phyloP scores from a whole-genome alignment of 495 filamentous ascomycete species.

The Diplogelasinospora grovesii region DNA sequence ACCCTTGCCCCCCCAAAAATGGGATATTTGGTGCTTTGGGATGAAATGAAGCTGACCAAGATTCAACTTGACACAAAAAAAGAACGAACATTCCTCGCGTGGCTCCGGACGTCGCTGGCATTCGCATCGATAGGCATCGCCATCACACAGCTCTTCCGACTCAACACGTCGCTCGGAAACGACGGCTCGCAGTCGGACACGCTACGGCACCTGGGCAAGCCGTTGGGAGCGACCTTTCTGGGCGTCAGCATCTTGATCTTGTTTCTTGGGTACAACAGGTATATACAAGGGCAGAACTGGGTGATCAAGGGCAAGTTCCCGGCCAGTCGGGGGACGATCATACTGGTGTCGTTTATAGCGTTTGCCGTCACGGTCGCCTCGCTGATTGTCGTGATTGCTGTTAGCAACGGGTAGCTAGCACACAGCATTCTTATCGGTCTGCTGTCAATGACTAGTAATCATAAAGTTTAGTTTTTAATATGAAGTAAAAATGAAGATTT shows the following conservation, averaged over 20 bases:
- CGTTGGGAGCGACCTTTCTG: slow-evolving; percentile 88
- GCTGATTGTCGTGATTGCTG: slow-evolving; percentile 62
- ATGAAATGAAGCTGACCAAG: slow-evolving; percentile 9
- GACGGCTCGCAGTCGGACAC: slow-evolving; percentile 24
- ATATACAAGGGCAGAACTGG: slow-evolving; percentile 68
- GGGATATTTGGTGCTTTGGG: background rate
- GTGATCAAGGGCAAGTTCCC: slow-evolving; percentile 91
- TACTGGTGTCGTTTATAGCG: slow-evolving; percentile 65
- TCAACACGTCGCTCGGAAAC: slow-evolving; percentile 61
- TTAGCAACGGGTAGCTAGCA: slow-evolving; percentile 29
- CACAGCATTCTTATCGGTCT: too few species aligned
- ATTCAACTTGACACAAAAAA: slow-evolving; percentile 5
- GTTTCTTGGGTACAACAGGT: slow-evolving; percentile 66
- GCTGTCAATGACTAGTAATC: too few species aligned
- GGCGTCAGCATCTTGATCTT: slow-evolving; percentile 79
- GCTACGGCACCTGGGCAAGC: slow-evolving; percentile 81
- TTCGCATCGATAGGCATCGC: slow-evolving; percentile 97
- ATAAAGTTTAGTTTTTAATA: too few species aligned
- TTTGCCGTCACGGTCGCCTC: slow-evolving; percentile 63
- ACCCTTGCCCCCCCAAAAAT: too few species aligned
- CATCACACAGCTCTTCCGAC: slow-evolving; percentile 90
- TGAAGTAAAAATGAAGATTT: too few species aligned
- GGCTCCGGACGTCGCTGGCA: slow-evolving; percentile 90
- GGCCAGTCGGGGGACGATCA: slow-evolving; percentile 79
- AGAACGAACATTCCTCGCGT: slow-evolving; percentile 97